These are phyloP conservation scores for Penicillium sp. DNA, from an alignment of 2,329 filamentous ascomycete genomes.

Conservation along the genomic window DNA sequence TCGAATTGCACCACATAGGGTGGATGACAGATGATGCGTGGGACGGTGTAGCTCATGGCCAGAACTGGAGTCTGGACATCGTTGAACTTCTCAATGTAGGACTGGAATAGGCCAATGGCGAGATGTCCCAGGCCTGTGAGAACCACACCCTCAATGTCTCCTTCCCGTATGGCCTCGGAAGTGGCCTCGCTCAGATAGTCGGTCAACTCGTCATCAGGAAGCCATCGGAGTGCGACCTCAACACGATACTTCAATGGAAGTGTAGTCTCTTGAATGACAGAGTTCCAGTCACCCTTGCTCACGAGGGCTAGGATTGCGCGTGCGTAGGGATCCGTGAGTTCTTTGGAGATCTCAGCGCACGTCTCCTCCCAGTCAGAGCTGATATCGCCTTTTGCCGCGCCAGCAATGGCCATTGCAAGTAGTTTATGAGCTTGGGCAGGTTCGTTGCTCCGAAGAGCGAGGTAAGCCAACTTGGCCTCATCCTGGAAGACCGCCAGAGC, in stretches of 20 bases:
- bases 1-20: constrained; percentile 60
- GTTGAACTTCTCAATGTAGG: constrained; percentile 64
- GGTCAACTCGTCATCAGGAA: constrained; percentile 53
- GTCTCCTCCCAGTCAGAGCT: constrained; percentile 66
- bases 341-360: constrained; percentile 66
- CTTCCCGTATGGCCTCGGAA: constrained; percentile 57
- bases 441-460: constrained; percentile 61
- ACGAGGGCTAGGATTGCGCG: constrained; percentile 67
- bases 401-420: constrained; percentile 59
- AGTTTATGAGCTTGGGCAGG: constrained; percentile 62
- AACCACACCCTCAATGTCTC: constrained; percentile 66
- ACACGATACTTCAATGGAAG: constrained; percentile 66
- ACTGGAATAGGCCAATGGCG: constrained; percentile 65
- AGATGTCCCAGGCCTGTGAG: constrained; percentile 66
- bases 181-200: constrained; percentile 63
- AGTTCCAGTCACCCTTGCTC: constrained; percentile 64
- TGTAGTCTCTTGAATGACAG: constrained; percentile 63
- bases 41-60: constrained; percentile 64
- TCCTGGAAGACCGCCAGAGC: constrained; percentile 67
- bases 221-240: constrained; percentile 64
- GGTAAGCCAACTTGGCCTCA: constrained; percentile 63
- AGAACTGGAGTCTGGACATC: constrained; percentile 69
- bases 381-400: constrained; percentile 52
- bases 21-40: constrained; percentile 62
- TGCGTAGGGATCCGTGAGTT: constrained; percentile 66